Conservation (phyloP, 2,329 filamentous ascomycete species). For the Purpureocillium lavendulum region DNA sequence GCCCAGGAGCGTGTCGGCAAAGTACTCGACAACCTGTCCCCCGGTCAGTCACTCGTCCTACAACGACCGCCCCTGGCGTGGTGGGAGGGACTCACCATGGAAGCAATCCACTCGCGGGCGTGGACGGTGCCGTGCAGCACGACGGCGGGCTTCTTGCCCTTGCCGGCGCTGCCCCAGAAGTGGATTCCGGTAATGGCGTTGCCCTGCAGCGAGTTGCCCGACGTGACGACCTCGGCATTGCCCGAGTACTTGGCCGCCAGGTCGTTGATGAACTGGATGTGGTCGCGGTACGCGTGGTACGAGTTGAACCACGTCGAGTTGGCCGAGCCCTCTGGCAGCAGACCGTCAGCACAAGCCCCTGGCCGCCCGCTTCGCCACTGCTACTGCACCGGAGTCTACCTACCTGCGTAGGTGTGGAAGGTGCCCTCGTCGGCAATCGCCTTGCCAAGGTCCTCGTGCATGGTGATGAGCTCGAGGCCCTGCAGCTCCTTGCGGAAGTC, state of each 20-base stretch:
- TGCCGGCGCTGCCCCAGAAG: constrained; percentile 38
- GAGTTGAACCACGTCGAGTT: constrained; percentile 39
- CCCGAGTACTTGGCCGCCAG: constrained; percentile 31
- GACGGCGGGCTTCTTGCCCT: constrained; percentile 40
- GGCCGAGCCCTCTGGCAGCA: constrained; percentile 10
- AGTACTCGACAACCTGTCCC: constrained; percentile 38
- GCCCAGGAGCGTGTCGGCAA: constrained; percentile 38
- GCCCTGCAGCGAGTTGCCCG: constrained; percentile 38
- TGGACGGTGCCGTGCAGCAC: constrained; percentile 52
- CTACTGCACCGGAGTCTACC: constrained; percentile 2
- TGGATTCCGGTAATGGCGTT: constrained; percentile 54
- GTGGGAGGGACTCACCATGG: constrained; percentile 29
- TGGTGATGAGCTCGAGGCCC: constrained; percentile 21
- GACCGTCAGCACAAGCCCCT: not conserved
- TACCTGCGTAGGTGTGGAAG: constrained; percentile 20
- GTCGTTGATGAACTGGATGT: constrained; percentile 37
- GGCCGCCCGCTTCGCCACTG: not conserved
- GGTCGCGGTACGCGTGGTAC: constrained; percentile 44
- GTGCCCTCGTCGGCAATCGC: constrained; percentile 25
- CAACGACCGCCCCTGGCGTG: not conserved
- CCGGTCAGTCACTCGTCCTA: not conserved
- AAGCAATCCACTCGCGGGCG: constrained; percentile 52
- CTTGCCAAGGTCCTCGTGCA: constrained; percentile 31
- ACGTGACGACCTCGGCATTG: constrained; percentile 39
- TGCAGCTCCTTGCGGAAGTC: constrained; percentile 22